Evolutionary conservation across 2,329 filamentous ascomycete genomes (phyloP).

Genomic region (Metarhizium humberi): DNA sequence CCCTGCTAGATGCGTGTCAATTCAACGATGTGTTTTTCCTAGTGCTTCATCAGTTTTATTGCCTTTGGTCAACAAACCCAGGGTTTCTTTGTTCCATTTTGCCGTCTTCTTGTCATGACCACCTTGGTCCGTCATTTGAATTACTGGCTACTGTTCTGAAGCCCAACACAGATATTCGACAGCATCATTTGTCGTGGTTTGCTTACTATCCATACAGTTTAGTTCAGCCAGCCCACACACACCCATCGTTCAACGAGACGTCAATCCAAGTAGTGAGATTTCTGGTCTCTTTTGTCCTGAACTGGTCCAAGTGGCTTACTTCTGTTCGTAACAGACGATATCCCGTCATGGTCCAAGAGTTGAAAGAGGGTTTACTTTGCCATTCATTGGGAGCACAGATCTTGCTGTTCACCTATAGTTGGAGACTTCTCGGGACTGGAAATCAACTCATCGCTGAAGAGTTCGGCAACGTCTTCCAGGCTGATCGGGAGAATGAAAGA

Average conservation of each 20-base stretch:
- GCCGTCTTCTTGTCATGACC: not conserved
- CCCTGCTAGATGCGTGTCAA: constrained; percentile 44
- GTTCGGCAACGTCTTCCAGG: too few relatives aligned
- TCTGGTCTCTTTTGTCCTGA: constrained; percentile 11
- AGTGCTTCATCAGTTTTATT: constrained; percentile 56
- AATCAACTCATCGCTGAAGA: too few relatives aligned
- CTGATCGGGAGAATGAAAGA: too few relatives aligned
- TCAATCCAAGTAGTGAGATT: constrained; percentile 10
- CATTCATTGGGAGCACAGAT: constrained; percentile 14
- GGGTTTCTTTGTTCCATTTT: constrained; percentile 24
- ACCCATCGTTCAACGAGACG: not conserved
- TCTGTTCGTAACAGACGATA: constrained; percentile 12
- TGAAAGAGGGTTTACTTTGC: constrained; percentile 15
- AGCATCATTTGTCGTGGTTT: constrained; percentile 18
- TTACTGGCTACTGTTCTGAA: constrained; percentile 12
- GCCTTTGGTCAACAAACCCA: constrained; percentile 37
- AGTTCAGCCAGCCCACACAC: not conserved
- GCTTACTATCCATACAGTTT: constrained; percentile 15
- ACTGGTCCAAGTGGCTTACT: constrained; percentile 13
- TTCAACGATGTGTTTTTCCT: constrained; percentile 54
- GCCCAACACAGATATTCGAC: constrained; percentile 13
- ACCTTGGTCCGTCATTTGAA: constrained; percentile 14
- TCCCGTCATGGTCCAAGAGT: constrained; percentile 20
- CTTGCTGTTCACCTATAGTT: constrained; percentile 21
- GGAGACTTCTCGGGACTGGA: constrained; percentile 13